Evolutionary conservation across 352 stramenopile species (phyloP), one percentile per base, ranked within the genome.

Genomic region (Phytophthora uliginosa): DNA sequence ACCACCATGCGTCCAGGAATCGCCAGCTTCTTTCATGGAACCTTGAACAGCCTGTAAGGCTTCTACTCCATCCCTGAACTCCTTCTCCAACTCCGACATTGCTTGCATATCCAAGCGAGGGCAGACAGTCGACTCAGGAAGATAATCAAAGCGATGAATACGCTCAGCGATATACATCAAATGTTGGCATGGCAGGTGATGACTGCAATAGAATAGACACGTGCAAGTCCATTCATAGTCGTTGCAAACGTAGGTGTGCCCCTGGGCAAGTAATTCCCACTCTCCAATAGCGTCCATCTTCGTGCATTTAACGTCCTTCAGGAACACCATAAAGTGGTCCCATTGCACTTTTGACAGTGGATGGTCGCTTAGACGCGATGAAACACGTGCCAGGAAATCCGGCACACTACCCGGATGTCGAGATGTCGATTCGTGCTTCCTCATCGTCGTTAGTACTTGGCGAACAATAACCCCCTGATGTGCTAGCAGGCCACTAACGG

Each of bases 391-490:
- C n/a, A 54, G 33, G 10, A 67, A 72, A 31, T 62, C 36, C 38
- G 62, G 38, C n/a, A 72, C 15, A 1, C 8, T 17, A 9, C 60
- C 26, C 2, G 58, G 58, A 1, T 47, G 9, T 45, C 58, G 40
- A 22, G 45, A 65, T 7, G 40, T 65, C 5, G 58, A 40, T 6
- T 18, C 13, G 42, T 65, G 42, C 9, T 24, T 72, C 17, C 50
- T 28, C 36, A 62, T 50, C 12, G 20, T 58, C 17, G 57, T n/a
- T 3, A 71, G 20, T 7, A 59, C 9, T 22, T 70, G 40, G 6
- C 34, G 33, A 31, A 63, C 8, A 20, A 70, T 48, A 4, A 33
- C 54, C 31, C 56, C 42, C 63, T 76, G 62, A 24, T 73, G 62
- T 1, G 24, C 18, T 40, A 64, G 58, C 28, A 7, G 28, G 4